A percentile compares a stretch with the other conserved stretches of the same genome.
Conservation (phyloP, 1,284 basidiomycete species). For the Volvariella surrecta region DNA sequence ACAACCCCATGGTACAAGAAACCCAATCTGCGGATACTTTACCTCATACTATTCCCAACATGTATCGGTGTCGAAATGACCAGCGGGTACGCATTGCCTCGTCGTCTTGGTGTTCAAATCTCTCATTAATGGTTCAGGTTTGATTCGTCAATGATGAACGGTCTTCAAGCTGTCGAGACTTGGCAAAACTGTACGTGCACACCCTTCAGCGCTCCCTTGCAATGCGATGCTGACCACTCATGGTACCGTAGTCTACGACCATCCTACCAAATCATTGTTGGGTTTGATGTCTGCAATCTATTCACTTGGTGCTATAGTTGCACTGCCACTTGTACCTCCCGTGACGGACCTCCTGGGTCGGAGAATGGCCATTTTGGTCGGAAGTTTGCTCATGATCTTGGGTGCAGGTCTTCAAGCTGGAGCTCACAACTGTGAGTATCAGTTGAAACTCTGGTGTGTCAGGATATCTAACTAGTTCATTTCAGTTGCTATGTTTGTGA, state of each 20-base stretch:
- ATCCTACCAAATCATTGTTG: too few species aligned
- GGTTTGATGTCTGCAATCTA: slow-evolving; percentile 44
- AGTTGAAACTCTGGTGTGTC: not conserved
- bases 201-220: not conserved
- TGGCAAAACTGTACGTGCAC: slow-evolving; percentile 37
- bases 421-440: slow-evolving; percentile 35
- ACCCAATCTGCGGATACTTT: slow-evolving; percentile 38
- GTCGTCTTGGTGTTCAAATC: not conserved
- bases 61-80: slow-evolving; percentile 58
- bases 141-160: slow-evolving; percentile 52
- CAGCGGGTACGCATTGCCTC: slow-evolving; percentile 35
- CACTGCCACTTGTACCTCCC: slow-evolving; percentile 33
- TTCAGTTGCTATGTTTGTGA: slow-evolving; percentile 45
- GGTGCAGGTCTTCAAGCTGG: slow-evolving; percentile 37
- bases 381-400: slow-evolving; percentile 37
- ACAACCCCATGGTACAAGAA: slow-evolving; percentile 48
- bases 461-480: not conserved
- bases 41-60: slow-evolving; percentile 46
- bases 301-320: slow-evolving; percentile 43
- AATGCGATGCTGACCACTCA: not conserved
- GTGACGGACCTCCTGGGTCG: slow-evolving; percentile 37
- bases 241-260: slow-evolving; percentile 35
- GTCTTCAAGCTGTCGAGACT: slow-evolving; percentile 37
- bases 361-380: slow-evolving; percentile 32
- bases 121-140: slow-evolving; percentile 24